Evolutionary conservation across 177 flowering plant genomes (phyloP).

Genomic region (Vitis hybrid): DNA sequence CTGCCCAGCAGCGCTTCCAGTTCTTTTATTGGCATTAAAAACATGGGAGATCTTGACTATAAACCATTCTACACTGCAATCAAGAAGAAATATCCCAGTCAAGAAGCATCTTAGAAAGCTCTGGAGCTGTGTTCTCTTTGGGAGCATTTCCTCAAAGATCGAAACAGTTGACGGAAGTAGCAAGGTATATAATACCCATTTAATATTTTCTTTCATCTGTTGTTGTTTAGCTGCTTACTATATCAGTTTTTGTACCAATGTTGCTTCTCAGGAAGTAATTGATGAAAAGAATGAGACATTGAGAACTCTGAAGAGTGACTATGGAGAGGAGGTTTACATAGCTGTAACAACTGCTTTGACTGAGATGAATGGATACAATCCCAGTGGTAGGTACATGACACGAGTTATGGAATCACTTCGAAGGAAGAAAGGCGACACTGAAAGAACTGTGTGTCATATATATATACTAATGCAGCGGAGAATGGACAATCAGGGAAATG

Average conservation of each 20-base stretch:
- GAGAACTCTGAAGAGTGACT: constrained; percentile 24
- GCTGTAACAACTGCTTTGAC: constrained; percentile 31
- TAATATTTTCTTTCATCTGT: background rate
- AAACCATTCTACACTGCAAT: constrained; percentile 34
- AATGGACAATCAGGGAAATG: background rate
- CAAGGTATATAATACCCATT: constrained; percentile 20
- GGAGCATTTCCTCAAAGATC: constrained; percentile 36
- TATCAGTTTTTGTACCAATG: background rate
- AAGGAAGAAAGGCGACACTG: constrained; percentile 33
- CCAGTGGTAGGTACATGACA: constrained; percentile 38
- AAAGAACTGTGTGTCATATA: constrained; percentile 29
- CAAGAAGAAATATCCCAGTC: constrained; percentile 24
- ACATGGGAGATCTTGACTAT: constrained; percentile 40
- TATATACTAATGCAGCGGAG: constrained; percentile 33
- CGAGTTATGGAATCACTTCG: constrained; percentile 49
- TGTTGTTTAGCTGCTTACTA: background rate
- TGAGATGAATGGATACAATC: constrained; percentile 47
- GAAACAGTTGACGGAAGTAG: constrained; percentile 21
- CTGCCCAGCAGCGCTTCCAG: background rate
- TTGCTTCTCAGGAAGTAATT: constrained; percentile 31
- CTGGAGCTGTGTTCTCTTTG: constrained; percentile 32
- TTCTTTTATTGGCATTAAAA: constrained; percentile 30
- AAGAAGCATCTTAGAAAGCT: constrained; percentile 38
- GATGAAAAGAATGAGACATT: constrained; percentile 45
- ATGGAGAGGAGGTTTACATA: constrained; percentile 29